Evolutionary conservation across 768 basidiomycete genomes (phyloP).

Genomic region (Coprinopsis marcescibilis): DNA sequence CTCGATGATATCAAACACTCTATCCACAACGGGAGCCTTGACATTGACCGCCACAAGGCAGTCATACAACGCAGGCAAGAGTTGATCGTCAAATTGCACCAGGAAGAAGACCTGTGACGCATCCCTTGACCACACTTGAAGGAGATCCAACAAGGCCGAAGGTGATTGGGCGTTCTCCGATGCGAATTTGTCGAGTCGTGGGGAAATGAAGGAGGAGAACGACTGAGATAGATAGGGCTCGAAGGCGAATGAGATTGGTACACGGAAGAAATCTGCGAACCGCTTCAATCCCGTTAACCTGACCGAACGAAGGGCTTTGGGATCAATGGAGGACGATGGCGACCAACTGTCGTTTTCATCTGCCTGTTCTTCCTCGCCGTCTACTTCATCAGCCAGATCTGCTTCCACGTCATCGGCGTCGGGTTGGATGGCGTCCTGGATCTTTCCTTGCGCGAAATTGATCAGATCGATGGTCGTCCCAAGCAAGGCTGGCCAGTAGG

Average conservation of each 20-base stretch:
- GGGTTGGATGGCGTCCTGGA: constrained; percentile 16
- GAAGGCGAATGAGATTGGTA: constrained; percentile 71
- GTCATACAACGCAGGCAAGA: constrained; percentile 73
- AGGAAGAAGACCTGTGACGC: constrained; percentile 56
- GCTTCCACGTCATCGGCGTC: constrained; percentile 21
- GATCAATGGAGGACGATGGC: constrained; percentile 19
- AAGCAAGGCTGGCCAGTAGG: constrained; percentile 73
- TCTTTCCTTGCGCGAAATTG: constrained; percentile 53
- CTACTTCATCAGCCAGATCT: constrained; percentile 22
- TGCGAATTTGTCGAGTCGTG: constrained; percentile 69
- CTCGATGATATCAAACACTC: constrained; percentile 83
- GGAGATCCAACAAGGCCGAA: constrained; percentile 81
- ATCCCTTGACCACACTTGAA: constrained; percentile 68
- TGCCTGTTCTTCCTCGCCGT: constrained; percentile 27
- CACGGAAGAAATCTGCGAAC: constrained; percentile 82
- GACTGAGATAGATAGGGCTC: constrained; percentile 57
- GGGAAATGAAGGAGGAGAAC: constrained; percentile 72
- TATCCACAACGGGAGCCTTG: constrained; percentile 76
- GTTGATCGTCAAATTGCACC: constrained; percentile 58
- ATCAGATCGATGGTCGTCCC: constrained; percentile 62
- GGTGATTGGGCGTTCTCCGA: constrained; percentile 90
- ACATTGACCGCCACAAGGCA: constrained; percentile 81
- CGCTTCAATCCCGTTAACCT: constrained; percentile 84
- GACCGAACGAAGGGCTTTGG: constrained; percentile 50
- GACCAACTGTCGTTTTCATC: constrained; percentile 25